Evolutionary conservation across 169 alveolate species (phyloP).

Genomic region (Prorocentrum cordatum): DNA sequence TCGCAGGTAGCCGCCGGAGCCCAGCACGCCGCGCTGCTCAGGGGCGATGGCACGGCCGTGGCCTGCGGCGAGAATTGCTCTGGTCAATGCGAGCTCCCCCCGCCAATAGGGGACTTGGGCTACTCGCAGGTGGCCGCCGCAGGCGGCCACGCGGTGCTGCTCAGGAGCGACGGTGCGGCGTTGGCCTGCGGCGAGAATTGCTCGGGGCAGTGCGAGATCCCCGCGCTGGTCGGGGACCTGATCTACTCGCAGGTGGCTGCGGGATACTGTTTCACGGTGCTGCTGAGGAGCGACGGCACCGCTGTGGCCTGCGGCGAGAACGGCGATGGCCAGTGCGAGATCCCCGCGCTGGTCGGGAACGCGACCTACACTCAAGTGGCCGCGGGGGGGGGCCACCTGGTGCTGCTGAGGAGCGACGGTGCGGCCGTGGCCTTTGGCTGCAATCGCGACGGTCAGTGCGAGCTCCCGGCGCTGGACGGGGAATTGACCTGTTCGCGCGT

Average conservation of each 20-base stretch:
- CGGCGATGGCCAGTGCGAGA: neutral
- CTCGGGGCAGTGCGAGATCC: neutral
- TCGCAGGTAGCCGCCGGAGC: neutral
- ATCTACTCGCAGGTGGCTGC: conserved; percentile 6
- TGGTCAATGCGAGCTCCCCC: neutral
- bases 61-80: neutral
- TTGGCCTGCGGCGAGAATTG: neutral
- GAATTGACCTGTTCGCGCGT: no score
- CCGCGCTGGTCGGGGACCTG: neutral
- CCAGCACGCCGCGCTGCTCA: neutral
- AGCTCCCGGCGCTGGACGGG: no score
- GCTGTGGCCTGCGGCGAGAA: neutral
- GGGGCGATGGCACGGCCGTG: neutral
- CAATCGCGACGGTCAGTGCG: no score
- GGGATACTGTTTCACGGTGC: neutral
- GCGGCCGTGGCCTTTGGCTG: no score
- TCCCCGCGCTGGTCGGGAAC: no score
- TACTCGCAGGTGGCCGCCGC: neutral
- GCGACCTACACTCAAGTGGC: no score
- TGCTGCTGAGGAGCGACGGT: no score
- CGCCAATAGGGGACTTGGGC: neutral
- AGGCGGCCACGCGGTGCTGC: neutral
- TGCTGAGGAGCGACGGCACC: neutral
- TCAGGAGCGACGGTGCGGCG: neutral
- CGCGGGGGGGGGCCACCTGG: no score